A percentile compares a stretch with the other conserved stretches of the same genome.
phyloP scores from a whole-genome alignment of 805 yeast species.

The Zygoascus ofunaensis region DNA sequence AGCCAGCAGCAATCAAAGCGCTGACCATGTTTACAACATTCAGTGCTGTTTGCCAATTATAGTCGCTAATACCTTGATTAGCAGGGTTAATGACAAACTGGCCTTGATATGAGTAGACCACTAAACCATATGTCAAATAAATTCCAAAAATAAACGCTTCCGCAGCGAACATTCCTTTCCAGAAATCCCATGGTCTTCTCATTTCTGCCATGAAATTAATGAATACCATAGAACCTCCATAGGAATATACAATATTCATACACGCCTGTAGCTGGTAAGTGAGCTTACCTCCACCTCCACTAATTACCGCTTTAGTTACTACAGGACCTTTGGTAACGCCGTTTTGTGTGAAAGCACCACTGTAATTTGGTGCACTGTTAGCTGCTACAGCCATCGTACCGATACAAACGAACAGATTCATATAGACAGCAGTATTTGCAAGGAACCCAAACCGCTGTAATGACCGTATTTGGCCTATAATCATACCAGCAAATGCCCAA shows the following conservation, averaged over 20 bases:
- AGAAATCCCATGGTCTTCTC: slow-evolving; percentile 40
- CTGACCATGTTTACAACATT: slow-evolving; percentile 32
- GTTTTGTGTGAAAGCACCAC: slow-evolving; percentile 10
- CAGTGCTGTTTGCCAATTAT: slow-evolving; percentile 31
- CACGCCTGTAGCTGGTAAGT: slow-evolving; percentile 31
- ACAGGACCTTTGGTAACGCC: slow-evolving; percentile 15
- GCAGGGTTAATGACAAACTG: slow-evolving; percentile 38
- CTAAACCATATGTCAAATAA: slow-evolving; percentile 36
- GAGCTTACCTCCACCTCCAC: slow-evolving; percentile 9
- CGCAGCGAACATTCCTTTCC: slow-evolving; percentile 39
- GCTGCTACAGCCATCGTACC: slow-evolving; percentile 38
- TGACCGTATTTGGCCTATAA: slow-evolving; percentile 35
- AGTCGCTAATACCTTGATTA: slow-evolving; percentile 33
- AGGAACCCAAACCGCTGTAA: slow-evolving; percentile 33
- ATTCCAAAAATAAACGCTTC: slow-evolving; percentile 33
- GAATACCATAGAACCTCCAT: slow-evolving; percentile 45
- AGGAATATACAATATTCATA: slow-evolving; percentile 40
- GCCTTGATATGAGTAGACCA: slow-evolving; percentile 38
- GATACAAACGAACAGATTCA: slow-evolving; percentile 37
- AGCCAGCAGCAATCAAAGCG: slow-evolving; percentile 37
- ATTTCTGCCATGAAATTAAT: slow-evolving; percentile 42
- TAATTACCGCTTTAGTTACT: slow-evolving; percentile 21
- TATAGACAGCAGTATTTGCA: slow-evolving; percentile 40
- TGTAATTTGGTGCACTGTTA: slow-evolving; percentile 28
- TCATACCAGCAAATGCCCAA: slow-evolving; percentile 38